phyloP scores from a whole-genome alignment of 2,329 filamentous ascomycete species.

The Colletotrichum tropicicola region DNA sequence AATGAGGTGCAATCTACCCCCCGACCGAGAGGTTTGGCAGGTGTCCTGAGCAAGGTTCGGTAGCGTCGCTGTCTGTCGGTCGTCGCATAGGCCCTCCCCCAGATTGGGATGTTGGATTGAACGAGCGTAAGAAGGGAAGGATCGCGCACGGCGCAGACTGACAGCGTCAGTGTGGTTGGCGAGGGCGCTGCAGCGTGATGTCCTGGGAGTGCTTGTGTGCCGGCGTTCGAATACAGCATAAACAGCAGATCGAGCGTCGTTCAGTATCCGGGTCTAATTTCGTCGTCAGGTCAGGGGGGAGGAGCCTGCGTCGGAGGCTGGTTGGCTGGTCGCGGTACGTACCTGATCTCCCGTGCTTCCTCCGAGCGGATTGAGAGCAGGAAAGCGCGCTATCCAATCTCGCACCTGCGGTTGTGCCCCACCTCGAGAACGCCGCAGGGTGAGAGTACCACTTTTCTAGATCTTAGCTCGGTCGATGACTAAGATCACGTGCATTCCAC shows the following conservation, averaged over 20 bases:
- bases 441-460: neutral
- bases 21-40: slow-evolving; percentile 16
- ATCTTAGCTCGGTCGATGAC: neutral
- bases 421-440: neutral
- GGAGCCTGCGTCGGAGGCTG: slow-evolving; percentile 2
- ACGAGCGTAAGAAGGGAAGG: slow-evolving; percentile 28
- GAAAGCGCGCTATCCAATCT: slow-evolving; percentile 8
- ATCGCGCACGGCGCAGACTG: slow-evolving; percentile 30
- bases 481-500: neutral
- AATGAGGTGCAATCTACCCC: slow-evolving; percentile 11
- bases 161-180: slow-evolving; percentile 29
- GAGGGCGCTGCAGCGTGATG: slow-evolving; percentile 25
- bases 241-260: slow-evolving; percentile 26
- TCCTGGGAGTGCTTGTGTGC: slow-evolving; percentile 4
- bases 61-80: slow-evolving; percentile 1
- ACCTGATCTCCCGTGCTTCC: neutral
- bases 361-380: neutral
- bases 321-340: slow-evolving; percentile 3
- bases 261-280: slow-evolving; percentile 26
- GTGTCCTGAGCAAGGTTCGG: slow-evolving; percentile 7
- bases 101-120: slow-evolving; percentile 7
- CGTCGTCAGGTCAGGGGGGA: slow-evolving; percentile 29
- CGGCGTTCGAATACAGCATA: too few relatives aligned
- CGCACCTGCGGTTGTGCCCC: neutral
- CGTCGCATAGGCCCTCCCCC: slow-evolving; percentile 3